Base-by-base conservation (phyloP, 1,139 yeast genomes). In the Kurtzmaniella quercitrusa region DNA sequence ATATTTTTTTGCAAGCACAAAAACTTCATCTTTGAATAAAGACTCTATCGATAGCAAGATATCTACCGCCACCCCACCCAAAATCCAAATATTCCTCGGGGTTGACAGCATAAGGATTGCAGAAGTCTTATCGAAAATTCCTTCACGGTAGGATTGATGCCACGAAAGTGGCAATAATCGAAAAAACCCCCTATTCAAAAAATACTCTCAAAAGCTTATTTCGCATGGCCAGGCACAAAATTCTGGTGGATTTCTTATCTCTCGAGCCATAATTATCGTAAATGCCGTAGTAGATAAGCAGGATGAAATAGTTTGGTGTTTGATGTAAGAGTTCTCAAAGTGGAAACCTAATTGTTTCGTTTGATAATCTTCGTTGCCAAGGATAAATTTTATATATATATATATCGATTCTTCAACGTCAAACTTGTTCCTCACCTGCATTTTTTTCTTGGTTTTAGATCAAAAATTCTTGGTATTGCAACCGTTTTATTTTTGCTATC, bases 381-480 rank as follows among this genome's bases (percentile, higher is more conserved):
- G n/a, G n/a, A n/a, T n/a, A n/a, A 5, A 27, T 27, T 12, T 10
- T 27, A 27, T 23, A 27, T 27, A 27, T 27, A 27, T 27, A 27
- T 27, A 27, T 27, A 27, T 27, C 12, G 10, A 8, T 8, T 10
- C 7, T 10, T 8, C 10, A 23, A 23, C 7, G 7, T 10, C 10
- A 23, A 23, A 23, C 25, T 23, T 23, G 25, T 23, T 23, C 25
- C 25, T 29, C n/a, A 11, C 34, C n/a, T 29, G n/a, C 15, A 29
- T 29, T n/a, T 31, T 31, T 14, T 31, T 16, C 18, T 9, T 31
- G 12, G 36, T 12, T 3, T 15, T 3, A 31, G 14, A 31, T 14
- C 16, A 5, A 31, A 31, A 31, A 31, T 17, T 31, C 36, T 31
- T 31, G 36, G 36, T 31, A 31, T 31, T 31, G 36, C 36, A 31